Evolutionary conservation across 805 yeast genomes (phyloP), one percentile per base, ranked within the genome.

Genomic region (Candida manassasensis): DNA sequence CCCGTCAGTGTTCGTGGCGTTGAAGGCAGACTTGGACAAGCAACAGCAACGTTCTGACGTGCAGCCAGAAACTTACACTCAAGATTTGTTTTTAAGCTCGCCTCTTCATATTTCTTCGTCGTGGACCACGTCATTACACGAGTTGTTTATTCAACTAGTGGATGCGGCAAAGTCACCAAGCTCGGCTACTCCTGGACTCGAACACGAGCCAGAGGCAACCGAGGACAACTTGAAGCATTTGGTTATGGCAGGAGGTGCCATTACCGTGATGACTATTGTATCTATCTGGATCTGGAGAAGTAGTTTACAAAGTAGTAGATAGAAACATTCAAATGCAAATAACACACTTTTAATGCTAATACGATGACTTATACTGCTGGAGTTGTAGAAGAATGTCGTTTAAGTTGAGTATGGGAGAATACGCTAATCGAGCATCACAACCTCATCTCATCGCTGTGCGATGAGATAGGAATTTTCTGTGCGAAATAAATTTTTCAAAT

Each of bases 11-110:
- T 85, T 81, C 50, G 97, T 89, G 1, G 98, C 96, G 0, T 63
- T 89, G 22, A 93, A 93, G 52, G 97, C 98, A 0, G 99, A 93
- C 58, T 66, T 87, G 24, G 99, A 93, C 56, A 79, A 94, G 46
- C 97, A 89, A 53, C 97, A 90, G 51, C 99, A 93, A 51, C 59
- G 98, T 24, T 78, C 82, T 25, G 84, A 77, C 37, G 63, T 73
- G 4, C 96, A 86, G 52, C 98, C 99, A 0, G 97, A 93, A 47
- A 81, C 77, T 18, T 88, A 80, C 50, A 81, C 96, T 0, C 66
- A 85, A 19, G 69, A 73, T 4, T 57, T 88, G 4, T 67, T 59
- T 39, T 54, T 93, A 11, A 79, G 81, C 8, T 84, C 93, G 3
- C 98, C 98, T 0, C 59, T 93, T 42, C 97, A 93, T 52, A 84